Evolutionary conservation across 23 red algal species (phyloP).

Genomic region (Cyanidioschyzon merolae): DNA sequence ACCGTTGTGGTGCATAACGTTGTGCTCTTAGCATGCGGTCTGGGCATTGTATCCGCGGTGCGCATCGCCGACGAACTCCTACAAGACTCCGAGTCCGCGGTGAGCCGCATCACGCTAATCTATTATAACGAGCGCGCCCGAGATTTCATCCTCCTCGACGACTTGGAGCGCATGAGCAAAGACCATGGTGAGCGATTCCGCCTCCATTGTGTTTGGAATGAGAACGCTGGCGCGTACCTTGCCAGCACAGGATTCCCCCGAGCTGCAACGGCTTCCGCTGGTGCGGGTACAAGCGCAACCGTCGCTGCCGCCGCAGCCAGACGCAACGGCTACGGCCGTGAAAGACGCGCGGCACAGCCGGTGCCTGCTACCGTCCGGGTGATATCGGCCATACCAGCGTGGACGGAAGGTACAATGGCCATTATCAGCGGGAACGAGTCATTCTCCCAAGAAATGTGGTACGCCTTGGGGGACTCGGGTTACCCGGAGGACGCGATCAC

Average conservation of each 20-base stretch:
- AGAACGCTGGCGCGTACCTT: background rate
- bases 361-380: background rate
- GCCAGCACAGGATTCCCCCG: too few relatives aligned
- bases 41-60: constrained; percentile 8
- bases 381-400: background rate
- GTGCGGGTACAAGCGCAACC: too few relatives aligned
- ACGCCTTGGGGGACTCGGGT: constrained; percentile 5
- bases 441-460: constrained; percentile 3
- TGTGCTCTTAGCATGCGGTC: background rate
- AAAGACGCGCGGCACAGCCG: background rate
- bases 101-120: constrained; percentile 3
- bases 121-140: constrained; percentile 8
- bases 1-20: background rate
- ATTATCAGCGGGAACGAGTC: constrained; percentile 10
- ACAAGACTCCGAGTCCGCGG: background rate
- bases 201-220: constrained; percentile 3
- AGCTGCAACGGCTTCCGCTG: too few relatives aligned
- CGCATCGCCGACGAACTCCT: constrained; percentile 12
- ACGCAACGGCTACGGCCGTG: background rate
- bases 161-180: constrained; percentile 11
- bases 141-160: constrained; percentile 11
- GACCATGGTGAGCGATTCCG: background rate
- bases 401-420: constrained; percentile 4
- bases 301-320: too few relatives aligned
- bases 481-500: constrained; percentile 14